These are phyloP conservation scores for Lentinula aciculospora DNA, from an alignment of 768 basidiomycete species.

Conservation along the genomic window DNA sequence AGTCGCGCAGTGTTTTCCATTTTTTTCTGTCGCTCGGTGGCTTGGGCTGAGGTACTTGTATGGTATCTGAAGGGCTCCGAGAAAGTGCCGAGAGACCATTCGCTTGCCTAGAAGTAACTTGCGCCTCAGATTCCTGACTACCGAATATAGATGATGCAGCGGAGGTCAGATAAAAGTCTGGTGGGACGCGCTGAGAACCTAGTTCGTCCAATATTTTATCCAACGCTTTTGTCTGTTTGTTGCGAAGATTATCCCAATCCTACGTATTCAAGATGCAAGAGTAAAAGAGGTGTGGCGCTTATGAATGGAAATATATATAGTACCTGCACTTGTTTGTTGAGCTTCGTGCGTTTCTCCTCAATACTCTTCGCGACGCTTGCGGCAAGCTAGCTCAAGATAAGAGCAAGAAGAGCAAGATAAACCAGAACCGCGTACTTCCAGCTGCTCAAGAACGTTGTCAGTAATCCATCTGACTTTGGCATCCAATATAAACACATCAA, in stretches of 20 bases:
- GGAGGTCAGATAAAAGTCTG: conserved; percentile 65
- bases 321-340: conserved; percentile 61
- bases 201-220: conserved; percentile 71
- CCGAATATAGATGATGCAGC: conserved; percentile 76
- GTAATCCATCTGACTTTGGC: conserved; percentile 78
- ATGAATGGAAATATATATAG: conserved; percentile 15
- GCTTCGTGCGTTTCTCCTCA: conserved; percentile 58
- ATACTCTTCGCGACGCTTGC: conserved; percentile 69
- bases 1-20: conserved; percentile 84
- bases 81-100: conserved; percentile 18
- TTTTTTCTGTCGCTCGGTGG: conserved; percentile 39
- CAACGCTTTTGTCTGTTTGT: conserved; percentile 53
- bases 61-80: conserved; percentile 38
- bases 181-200: conserved; percentile 67
- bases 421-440: conserved; percentile 44
- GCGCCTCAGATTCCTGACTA: conserved; percentile 55
- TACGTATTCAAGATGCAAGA: conserved; percentile 18
- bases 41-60: conserved; percentile 22
- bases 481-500: conserved; percentile 73
- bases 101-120: conserved; percentile 16
- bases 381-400: conserved; percentile 45
- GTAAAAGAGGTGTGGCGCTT: not conserved
- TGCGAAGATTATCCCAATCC: conserved; percentile 71
- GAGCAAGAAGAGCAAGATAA: too few relatives aligned
- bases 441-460: conserved; percentile 69